These are phyloP conservation scores for Sporothrix variecibatus DNA, from an alignment of 2,329 filamentous ascomycete species.

Conservation along the genomic window DNA sequence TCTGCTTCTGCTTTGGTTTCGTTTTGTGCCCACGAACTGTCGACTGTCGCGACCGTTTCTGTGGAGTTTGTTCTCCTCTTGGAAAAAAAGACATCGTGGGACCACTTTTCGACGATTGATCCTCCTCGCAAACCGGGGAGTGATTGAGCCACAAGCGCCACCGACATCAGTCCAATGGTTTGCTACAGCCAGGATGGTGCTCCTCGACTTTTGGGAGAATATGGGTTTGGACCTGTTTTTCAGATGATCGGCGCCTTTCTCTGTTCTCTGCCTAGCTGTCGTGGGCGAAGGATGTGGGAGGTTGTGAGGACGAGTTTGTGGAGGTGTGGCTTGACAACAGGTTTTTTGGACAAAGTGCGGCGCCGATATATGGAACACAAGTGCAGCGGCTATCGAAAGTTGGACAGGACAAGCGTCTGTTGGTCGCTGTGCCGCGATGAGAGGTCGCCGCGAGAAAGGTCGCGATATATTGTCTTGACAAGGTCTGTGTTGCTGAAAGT, in stretches of 20 bases:
- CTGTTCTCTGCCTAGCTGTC: neutral
- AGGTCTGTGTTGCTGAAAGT: too few species aligned
- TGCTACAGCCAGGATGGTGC: neutral
- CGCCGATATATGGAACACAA: neutral
- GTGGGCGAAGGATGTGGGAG: neutral
- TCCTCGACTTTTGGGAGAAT: too few species aligned
- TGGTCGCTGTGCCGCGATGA: neutral
- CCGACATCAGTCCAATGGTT: neutral
- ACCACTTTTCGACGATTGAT: neutral
- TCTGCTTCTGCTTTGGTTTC: neutral
- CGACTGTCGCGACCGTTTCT: neutral
- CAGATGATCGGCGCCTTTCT: neutral
- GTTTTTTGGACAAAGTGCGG: neutral
- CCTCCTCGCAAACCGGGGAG: neutral
- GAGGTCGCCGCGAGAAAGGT: neutral
- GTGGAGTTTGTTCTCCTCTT: neutral
- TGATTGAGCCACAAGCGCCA: neutral
- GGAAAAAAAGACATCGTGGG: neutral
- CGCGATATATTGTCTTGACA: neutral
- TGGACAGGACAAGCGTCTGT: neutral
- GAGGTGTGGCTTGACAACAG: conserved; percentile 14
- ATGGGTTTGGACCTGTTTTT: neutral
- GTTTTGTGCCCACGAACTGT: neutral
- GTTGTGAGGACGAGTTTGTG: neutral
- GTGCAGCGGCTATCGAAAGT: neutral